Evolutionary conservation across 2,329 filamentous ascomycete genomes (phyloP), one percentile per base, ranked within the genome.

Genomic region (Xylariaceae sp.): DNA sequence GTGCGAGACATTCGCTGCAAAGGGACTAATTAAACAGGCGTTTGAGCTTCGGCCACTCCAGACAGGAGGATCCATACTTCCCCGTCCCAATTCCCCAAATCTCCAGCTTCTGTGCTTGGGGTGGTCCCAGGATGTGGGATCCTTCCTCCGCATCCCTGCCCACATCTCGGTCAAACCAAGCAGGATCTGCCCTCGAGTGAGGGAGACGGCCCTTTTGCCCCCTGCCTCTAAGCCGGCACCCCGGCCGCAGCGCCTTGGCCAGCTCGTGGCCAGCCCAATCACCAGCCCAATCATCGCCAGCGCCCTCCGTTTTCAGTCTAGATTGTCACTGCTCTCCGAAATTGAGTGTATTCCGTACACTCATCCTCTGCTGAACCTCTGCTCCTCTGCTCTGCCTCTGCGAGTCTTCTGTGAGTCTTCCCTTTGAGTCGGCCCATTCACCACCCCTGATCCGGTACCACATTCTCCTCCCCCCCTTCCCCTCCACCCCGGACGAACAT

Each of bases 171-270:
- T 59, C 59, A 61, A 56, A 60, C 58, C 54, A 54, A 58, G 58
- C 55, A 63, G 52, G 52, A 57, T 55, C 57, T 44, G 44, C 51
- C 47, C 58, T 44, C 55, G 50, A 54, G 31, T 39, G 53, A 42
- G 52, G 38, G 52, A 65, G 60, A 64, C 58, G 62, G 61, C 57
- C 60, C 60, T 65, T 64, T 63, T 64, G 11, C 56, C 54, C 58
- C 60, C 53, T 59, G 59, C 56, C 51, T 56, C 54, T 58, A 56
- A 54, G 52, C 52, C 50, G 49, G 46, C 43, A 59, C 45, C 61
- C 61, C 57, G 53, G 56, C 55, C 42, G 51, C 54, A 56, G 42
- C 12, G 49, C 38, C 46, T 52, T 56, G 22, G 22, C 22, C 22
- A 7, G 7, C 22, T 27, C 22, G 7, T 27, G 53, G 49, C 51